Evolutionary conservation across 2,329 filamentous ascomycete species (phyloP), one percentile per base, ranked within the genome.

Genomic region (Ophiocordyceps sinensis): DNA sequence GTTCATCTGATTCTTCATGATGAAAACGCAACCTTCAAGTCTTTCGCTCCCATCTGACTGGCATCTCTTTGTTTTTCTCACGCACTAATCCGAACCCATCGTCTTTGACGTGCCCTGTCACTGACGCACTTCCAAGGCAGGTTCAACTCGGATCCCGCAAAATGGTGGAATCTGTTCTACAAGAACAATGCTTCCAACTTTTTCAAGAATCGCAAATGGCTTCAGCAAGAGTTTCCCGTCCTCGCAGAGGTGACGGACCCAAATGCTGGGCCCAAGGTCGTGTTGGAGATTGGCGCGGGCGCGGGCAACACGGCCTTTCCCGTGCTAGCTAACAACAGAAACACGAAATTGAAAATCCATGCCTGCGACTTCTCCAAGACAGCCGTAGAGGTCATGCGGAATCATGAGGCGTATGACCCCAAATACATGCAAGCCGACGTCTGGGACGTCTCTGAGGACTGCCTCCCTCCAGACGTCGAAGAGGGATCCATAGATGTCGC

Each of bases 121-220:
- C 68, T 73, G 61, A 75, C 62, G 43, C 41, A 44, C 41, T 36
- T 48, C 40, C 44, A 52, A 83, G 78, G 67, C 52, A 83, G 86
- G 50, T 95, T 95, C 69, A 96, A 95, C 59, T 68, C 72, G 37
- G 77, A 93, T 49, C 91, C 91, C 1, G 88, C 85, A 46, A 94
- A 87, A 61, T 96, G 87, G 85, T 98, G 91, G 91, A 91, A 98
- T 55, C 67, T 83, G 42, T 98, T 98, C 65, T 98, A 98, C 70
- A 88, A 91, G 64, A 94, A 96, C 66, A 96, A 98, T 63, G 85
- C 84, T 17, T 76, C 81, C 53, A 96, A 96, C 57, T 98, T 98
- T 65, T 98, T 98, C 77, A 98, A 98, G 65, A 84, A 98, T 58
- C 77, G 91, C 48, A 96, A 96, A 60, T 98, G 91, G 91, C 67